phyloP scores from a whole-genome alignment of 140 eudicot species.

The Bidens hawaiensis region DNA sequence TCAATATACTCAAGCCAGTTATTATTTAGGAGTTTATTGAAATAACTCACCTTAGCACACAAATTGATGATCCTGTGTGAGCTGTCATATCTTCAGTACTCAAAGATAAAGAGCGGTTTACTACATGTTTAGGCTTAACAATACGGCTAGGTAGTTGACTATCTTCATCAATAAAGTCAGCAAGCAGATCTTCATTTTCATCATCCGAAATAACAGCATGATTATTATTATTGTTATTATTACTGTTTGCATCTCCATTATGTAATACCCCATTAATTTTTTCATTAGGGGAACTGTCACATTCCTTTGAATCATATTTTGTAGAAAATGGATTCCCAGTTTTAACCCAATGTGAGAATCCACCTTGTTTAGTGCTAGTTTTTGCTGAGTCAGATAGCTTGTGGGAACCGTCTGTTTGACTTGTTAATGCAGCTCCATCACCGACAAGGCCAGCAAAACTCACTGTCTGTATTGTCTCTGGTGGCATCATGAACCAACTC shows the following conservation, averaged over 20 bases:
- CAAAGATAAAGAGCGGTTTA: constrained; percentile 43
- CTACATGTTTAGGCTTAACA: constrained; percentile 50
- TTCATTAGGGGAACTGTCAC: constrained; percentile 35
- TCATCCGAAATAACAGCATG: constrained; percentile 50
- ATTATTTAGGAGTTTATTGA: constrained; percentile 2
- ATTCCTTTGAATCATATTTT: constrained; percentile 44
- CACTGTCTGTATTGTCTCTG: constrained; percentile 72
- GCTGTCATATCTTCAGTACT: constrained; percentile 50
- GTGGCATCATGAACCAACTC: constrained; percentile 81
- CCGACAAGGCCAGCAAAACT: constrained; percentile 98
- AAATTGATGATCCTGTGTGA: constrained; percentile 93
- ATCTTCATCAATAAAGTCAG: constrained; percentile 99
- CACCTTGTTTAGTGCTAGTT: constrained; percentile 58
- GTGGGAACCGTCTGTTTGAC: constrained; percentile 43
- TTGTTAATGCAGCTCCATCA: constrained; percentile 89
- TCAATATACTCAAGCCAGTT: constrained; percentile 15
- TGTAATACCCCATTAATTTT: constrained; percentile 25
- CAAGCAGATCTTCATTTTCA: constrained; percentile 97
- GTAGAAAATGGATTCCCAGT: constrained; percentile 65
- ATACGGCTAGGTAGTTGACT: constrained; percentile 97
- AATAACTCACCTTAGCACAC: constrained; percentile 70
- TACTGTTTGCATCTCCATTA: constrained; percentile 32
- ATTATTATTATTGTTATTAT: constrained; percentile 69
- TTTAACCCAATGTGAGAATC: constrained; percentile 68
- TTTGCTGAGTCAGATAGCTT: constrained; percentile 36